phyloP scores from a whole-genome alignment of 108 stramenopile species.

The Pseudonitzschia pungens region DNA sequence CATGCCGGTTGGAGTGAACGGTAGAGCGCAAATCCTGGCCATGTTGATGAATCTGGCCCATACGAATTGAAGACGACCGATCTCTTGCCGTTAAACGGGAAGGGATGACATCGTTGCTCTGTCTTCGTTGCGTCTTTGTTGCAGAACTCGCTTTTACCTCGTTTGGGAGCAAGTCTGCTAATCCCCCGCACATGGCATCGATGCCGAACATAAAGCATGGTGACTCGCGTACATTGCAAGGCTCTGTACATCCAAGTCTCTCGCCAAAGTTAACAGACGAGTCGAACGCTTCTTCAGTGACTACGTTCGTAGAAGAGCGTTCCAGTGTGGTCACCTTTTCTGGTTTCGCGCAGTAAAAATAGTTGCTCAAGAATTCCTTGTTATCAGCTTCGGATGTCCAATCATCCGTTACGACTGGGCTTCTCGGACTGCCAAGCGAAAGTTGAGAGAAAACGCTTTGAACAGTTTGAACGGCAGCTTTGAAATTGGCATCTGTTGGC shows the following conservation, averaged over 20 bases:
- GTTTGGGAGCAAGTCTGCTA: conserved; percentile 14
- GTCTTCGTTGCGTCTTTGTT: neutral
- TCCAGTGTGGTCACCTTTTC: neutral
- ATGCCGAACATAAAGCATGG: conserved; percentile 22
- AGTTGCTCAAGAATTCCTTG: conserved; percentile 32
- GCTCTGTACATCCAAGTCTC: conserved; percentile 5
- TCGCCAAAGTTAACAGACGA: neutral
- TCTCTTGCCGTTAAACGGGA: neutral
- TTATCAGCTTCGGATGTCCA: conserved; percentile 20
- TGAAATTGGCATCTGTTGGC: conserved; percentile 19
- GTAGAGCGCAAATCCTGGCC: neutral
- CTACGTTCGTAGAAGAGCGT: neutral
- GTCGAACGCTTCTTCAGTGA: neutral
- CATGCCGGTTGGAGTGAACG: too few relatives aligned
- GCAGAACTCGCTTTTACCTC: neutral
- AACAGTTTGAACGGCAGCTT: conserved; percentile 26
- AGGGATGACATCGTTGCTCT: too few relatives aligned
- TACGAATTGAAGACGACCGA: neutral
- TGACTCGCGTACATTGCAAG: conserved; percentile 19
- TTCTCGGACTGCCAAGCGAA: conserved; percentile 16
- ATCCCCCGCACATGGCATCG: conserved; percentile 18
- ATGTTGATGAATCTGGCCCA: neutral
- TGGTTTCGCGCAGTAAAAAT: conserved; percentile 28
- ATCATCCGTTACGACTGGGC: neutral
- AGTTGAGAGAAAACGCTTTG: conserved; percentile 22